Conservation (phyloP, 2,329 filamentous ascomycete species). For the Botrytis fragariae region DNA sequence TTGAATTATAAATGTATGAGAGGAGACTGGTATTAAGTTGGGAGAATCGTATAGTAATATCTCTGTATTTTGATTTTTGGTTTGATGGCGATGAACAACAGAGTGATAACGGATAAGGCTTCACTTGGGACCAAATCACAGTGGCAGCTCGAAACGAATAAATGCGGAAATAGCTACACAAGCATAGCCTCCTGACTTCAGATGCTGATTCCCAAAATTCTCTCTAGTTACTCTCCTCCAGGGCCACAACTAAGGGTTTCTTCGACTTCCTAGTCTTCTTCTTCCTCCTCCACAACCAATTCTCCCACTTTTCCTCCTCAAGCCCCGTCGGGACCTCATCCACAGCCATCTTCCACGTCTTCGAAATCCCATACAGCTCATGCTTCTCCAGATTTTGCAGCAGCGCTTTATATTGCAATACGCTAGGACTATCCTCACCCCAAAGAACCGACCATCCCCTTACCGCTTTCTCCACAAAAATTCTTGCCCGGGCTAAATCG, state of each 20-base stretch:
- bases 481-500: not conserved
- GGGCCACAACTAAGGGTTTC: not conserved
- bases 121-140: not conserved
- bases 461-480: not conserved
- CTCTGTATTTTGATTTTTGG: not conserved
- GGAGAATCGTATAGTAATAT: not conserved
- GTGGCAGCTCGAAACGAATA: not conserved
- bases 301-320: not conserved
- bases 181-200: too few relatives aligned
- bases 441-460: not conserved
- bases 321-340: not conserved
- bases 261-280: not conserved
- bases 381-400: not conserved
- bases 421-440: not conserved
- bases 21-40: not conserved
- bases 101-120: not conserved
- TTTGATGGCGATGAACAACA: not conserved
- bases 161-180: not conserved
- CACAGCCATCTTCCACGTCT: not conserved
- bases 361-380: not conserved
- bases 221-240: not conserved
- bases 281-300: not conserved
- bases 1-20: not conserved
- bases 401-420: not conserved
- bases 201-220: too few relatives aligned